phyloP scores from a whole-genome alignment of 192 early-diverging fungal genomes.

The Dissophora ornata region DNA sequence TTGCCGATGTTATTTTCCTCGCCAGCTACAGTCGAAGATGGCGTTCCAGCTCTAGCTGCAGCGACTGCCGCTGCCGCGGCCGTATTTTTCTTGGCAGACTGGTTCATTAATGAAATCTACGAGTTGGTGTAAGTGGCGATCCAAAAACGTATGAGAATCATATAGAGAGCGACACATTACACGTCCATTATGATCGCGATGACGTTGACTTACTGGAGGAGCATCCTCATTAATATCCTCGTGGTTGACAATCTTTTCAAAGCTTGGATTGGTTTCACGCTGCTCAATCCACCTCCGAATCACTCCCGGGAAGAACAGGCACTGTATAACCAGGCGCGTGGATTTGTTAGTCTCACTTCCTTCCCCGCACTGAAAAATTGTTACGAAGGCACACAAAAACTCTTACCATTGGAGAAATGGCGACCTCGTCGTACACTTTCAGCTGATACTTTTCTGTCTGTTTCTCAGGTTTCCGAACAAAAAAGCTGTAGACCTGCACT shows the following conservation, averaged over 20 bases:
- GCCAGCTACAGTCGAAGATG: slow-evolving; percentile 17
- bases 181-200: too few species aligned
- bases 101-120: slow-evolving; percentile 32
- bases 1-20: slow-evolving; percentile 17
- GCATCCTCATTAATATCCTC: slow-evolving; percentile 55
- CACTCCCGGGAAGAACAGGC: slow-evolving; percentile 59
- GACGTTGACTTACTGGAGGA: slow-evolving; percentile 41
- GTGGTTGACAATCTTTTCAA: slow-evolving; percentile 41
- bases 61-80: slow-evolving; percentile 25
- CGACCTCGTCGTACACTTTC: slow-evolving; percentile 90
- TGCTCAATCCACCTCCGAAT: slow-evolving; percentile 53
- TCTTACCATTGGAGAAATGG: slow-evolving; percentile 81
- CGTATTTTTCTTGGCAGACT: slow-evolving; percentile 29
- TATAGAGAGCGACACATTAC: too few species aligned
- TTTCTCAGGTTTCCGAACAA: slow-evolving; percentile 77
- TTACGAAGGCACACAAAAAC: slow-evolving; percentile 4
- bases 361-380: too few species aligned
- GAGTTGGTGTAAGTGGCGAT: not conserved
- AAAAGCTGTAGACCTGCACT: slow-evolving; percentile 85
- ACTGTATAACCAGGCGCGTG: too few species aligned
- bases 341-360: too few species aligned
- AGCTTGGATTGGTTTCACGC: slow-evolving; percentile 31
- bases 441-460: slow-evolving; percentile 79
- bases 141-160: too few species aligned
- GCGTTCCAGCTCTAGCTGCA: slow-evolving; percentile 47